Percentiles rank a stretch among this genome's conserved stretches.
Evolutionary conservation across 2,329 filamentous ascomycete species (phyloP).

Genomic region (Colletotrichum camelliae): DNA sequence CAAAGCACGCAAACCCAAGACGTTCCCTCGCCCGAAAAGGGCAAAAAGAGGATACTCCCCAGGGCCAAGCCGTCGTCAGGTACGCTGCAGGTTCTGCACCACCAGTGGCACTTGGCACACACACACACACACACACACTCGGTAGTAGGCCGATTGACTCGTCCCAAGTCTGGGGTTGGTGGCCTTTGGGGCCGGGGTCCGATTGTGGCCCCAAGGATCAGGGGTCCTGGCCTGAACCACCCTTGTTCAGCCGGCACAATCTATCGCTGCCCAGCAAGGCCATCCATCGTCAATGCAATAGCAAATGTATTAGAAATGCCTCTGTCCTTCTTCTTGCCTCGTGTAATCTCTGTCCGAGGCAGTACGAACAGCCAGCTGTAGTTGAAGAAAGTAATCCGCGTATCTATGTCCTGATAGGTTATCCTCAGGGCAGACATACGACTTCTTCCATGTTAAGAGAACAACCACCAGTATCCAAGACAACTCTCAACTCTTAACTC

Average conservation of each 20-base stretch:
- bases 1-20: background rate
- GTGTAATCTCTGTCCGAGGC: background rate
- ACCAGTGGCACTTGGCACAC: background rate
- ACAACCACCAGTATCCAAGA: background rate
- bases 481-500: background rate
- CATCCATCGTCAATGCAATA: constrained; percentile 1
- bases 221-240: background rate
- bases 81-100: background rate
- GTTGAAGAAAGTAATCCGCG: background rate
- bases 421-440: background rate
- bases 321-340: background rate
- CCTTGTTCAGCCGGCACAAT: background rate
- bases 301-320: background rate
- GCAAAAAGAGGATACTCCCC: background rate
- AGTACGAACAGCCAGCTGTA: background rate
- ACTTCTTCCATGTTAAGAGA: background rate
- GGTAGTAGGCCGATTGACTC: constrained; percentile 2
- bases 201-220: background rate
- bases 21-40: background rate
- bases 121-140: background rate
- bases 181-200: background rate
- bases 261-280: constrained; percentile 5
- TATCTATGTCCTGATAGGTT: background rate
- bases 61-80: background rate
- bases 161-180: background rate